These are phyloP conservation scores for Kodamaea arcana DNA, from an alignment of 1,139 yeast genomes.

Conservation along the genomic window DNA sequence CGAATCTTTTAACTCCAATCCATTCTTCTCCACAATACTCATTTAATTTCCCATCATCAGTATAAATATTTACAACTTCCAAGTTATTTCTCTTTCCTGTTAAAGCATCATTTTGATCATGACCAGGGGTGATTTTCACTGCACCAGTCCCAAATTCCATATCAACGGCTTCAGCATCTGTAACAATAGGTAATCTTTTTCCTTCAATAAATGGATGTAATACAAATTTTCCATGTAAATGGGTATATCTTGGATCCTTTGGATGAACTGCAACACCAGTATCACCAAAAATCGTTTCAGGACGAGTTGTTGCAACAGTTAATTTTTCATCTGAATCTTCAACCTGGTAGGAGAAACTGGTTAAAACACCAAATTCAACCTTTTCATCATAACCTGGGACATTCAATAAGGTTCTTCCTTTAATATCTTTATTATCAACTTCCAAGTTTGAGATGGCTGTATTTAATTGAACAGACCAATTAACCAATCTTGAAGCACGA, in stretches of 20 bases:
- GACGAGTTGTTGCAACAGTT: conserved; percentile 96
- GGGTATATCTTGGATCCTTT: conserved; percentile 85
- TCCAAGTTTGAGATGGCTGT: conserved; percentile 95
- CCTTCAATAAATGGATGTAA: conserved; percentile 80
- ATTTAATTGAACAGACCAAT: conserved; percentile 94
- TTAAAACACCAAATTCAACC: conserved; percentile 93
- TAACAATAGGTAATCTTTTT: conserved; percentile 78
- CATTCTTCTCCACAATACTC: conserved; percentile 88
- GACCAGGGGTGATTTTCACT: conserved; percentile 97
- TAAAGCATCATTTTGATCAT: conserved; percentile 93
- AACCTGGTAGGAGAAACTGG: conserved; percentile 88
- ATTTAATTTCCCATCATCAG: conserved; percentile 88
- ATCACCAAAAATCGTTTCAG: conserved; percentile 97
- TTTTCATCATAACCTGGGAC: conserved; percentile 91
- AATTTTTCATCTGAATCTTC: conserved; percentile 85
- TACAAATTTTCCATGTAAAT: conserved; percentile 89
- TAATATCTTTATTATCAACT: conserved; percentile 85
- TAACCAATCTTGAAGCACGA: conserved; percentile 88
- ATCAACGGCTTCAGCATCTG: conserved; percentile 92
- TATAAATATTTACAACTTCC: conserved; percentile 83
- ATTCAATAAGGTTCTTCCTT: conserved; percentile 73
- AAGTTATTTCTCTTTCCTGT: conserved; percentile 93
- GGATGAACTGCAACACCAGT: conserved; percentile 98
- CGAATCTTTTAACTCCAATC: conserved; percentile 88
- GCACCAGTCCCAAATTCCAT: conserved; percentile 99